These are phyloP conservation scores for Stylosanthes scabra DNA, from an alignment of 331 rosid species.

Conservation along the genomic window DNA sequence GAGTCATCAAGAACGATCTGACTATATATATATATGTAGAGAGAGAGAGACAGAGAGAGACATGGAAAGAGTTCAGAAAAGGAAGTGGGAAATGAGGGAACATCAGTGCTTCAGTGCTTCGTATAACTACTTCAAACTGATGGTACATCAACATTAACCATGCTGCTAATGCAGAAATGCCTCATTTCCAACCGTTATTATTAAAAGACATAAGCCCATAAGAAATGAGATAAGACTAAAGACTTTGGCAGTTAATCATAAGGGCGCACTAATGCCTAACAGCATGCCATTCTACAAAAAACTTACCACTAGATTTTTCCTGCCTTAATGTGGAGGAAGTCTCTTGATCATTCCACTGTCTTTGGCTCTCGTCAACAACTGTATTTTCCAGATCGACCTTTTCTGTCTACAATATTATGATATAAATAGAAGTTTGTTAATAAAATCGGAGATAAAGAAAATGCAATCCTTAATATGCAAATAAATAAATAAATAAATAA, in stretches of 20 bases:
- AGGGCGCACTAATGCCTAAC: conserved; percentile 21
- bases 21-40: no score
- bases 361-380: conserved; percentile 97
- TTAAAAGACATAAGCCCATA: neutral
- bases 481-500: no score
- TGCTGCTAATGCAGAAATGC: conserved; percentile 37
- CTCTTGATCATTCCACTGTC: conserved; percentile 74
- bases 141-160: conserved; percentile 19
- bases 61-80: no score
- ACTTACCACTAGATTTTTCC: conserved; percentile 85
- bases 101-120: neutral
- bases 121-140: conserved; percentile 20
- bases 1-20: no score
- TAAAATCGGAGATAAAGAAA: conserved; percentile 22
- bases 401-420: conserved; percentile 82
- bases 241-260: neutral
- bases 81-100: no score
- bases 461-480: conserved; percentile 8
- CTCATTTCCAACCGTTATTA: conserved; percentile 20
- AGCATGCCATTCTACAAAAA: conserved; percentile 24
- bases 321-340: conserved; percentile 60
- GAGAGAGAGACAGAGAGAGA: no score
- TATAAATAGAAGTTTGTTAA: conserved; percentile 40
- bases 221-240: conserved; percentile 15
- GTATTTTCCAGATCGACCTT: conserved; percentile 98